phyloP scores from a whole-genome alignment of 1,284 basidiomycete genomes.

The Ustilago trichophora region DNA sequence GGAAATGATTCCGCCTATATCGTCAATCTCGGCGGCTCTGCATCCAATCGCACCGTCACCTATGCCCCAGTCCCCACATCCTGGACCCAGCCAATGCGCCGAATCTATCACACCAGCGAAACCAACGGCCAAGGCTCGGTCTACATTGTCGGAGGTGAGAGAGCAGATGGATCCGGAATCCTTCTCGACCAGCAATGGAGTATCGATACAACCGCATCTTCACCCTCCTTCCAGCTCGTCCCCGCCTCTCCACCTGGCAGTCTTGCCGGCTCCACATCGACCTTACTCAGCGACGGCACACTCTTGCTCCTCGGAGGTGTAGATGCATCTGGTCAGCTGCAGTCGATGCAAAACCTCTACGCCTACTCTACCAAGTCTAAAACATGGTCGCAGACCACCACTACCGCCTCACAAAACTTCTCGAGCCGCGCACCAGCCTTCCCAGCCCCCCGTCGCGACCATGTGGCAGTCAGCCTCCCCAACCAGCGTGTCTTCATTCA shows the following conservation, averaged over 20 bases:
- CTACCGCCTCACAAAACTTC: constrained; percentile 1
- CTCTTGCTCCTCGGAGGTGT: constrained; percentile 55
- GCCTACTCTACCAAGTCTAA: constrained; percentile 31
- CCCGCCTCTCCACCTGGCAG: constrained; percentile 31
- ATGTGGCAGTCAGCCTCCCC: constrained; percentile 57
- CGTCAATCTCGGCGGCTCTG: constrained; percentile 29
- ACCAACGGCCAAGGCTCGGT: constrained; percentile 40
- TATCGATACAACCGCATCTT: constrained; percentile 11
- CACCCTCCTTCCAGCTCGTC: constrained; percentile 20
- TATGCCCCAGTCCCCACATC: constrained; percentile 17
- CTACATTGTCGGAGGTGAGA: constrained; percentile 58
- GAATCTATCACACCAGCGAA: constrained; percentile 53
- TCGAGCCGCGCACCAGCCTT: constrained; percentile 3
- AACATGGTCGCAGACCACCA: constrained; percentile 39
- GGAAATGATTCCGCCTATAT: constrained; percentile 57
- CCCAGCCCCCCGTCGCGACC: constrained; percentile 50
- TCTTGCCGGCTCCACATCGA: constrained; percentile 48
- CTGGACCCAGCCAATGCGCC: constrained; percentile 55
- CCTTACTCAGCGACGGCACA: constrained; percentile 57
- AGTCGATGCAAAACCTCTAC: constrained; percentile 45
- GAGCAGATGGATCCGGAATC: constrained; percentile 51
- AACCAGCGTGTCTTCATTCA: constrained; percentile 56
- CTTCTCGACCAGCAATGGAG: constrained; percentile 47
- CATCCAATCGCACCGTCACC: constrained; percentile 11
- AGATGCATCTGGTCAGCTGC: constrained; percentile 37